phyloP scores from a whole-genome alignment of 495 filamentous ascomycete species.

The Penicillium odoratum region DNA sequence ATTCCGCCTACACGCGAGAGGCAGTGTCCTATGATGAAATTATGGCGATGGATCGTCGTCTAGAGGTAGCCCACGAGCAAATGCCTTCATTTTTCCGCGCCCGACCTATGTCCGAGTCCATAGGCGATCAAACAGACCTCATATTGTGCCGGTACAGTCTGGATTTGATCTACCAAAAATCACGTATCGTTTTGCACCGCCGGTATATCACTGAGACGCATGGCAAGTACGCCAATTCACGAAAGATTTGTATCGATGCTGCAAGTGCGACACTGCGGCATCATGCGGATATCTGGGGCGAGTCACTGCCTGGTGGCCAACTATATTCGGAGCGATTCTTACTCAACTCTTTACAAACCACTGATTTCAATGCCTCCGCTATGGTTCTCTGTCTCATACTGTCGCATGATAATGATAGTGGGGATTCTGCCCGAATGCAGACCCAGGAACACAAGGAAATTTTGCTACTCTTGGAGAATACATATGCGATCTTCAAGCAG shows the following conservation, averaged over 20 bases:
- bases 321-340: slow-evolving; percentile 72
- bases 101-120: slow-evolving; percentile 68
- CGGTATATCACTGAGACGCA: slow-evolving; percentile 73
- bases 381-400: slow-evolving; percentile 88
- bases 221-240: slow-evolving; percentile 75
- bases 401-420: slow-evolving; percentile 26
- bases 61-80: slow-evolving; percentile 65
- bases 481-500: slow-evolving; percentile 69
- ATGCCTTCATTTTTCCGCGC: slow-evolving; percentile 71
- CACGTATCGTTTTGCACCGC: slow-evolving; percentile 79
- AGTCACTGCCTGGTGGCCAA: slow-evolving; percentile 71
- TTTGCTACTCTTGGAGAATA: slow-evolving; percentile 65
- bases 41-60: slow-evolving; percentile 67
- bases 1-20: slow-evolving; percentile 42
- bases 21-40: slow-evolving; percentile 73
- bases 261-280: slow-evolving; percentile 74
- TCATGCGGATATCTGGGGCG: slow-evolving; percentile 72
- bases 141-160: slow-evolving; percentile 81
- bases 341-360: slow-evolving; percentile 73
- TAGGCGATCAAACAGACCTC: slow-evolving; percentile 70
- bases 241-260: slow-evolving; percentile 78
- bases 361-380: slow-evolving; percentile 82
- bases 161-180: slow-evolving; percentile 80
- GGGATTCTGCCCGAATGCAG: slow-evolving; percentile 3
- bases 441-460: slow-evolving; percentile 56